Evolutionary conservation across 208 protist species (phyloP), one percentile per base, ranked within the genome.

Genomic region (Tritrichomonas musculus): DNA sequence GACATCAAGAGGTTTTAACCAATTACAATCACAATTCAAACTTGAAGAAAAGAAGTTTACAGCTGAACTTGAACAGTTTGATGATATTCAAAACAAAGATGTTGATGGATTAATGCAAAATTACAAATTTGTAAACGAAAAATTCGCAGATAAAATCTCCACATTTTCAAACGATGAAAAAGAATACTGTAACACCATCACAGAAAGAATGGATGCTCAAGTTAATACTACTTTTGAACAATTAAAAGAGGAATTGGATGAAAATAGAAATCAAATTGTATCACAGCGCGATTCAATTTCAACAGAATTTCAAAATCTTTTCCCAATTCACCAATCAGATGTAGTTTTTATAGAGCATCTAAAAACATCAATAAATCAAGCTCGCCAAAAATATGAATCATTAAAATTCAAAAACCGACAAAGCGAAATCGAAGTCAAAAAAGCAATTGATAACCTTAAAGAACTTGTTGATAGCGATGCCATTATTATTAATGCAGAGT

Each of bases 91-190:
- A 39, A 50, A 82, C 5, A 82, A 82, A 50, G 41, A 82, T 17
- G 41, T 82, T 22, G 17, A 13, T 25, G 27, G 39, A 20, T 50
- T 82, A 30, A 39, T 47, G 41, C n/a, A 33, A 30, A 47, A 30
- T 47, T 82, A 47, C 27, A 82, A 82, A 30, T 20, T 50, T 25
- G 22, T 82, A 9, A 82, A 82, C 27, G 73, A 82, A 25, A 9
- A 39, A 82, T 82, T 82, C 41, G 50, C n/a, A 1, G 41, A 50
- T 47, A 82, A 33, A 50, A 39, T 82, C 49, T 30, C 33, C 41
- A 47, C 73, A 53, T 82, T 47, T 82, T 88, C 77, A 14, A 88
- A 88, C 57, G 77, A 88, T 22, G 77, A 88, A 88, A 25, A 47
- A 17, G 47, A 44, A 17, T 44, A 53, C 4, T 20, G n/a, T 27